These are phyloP conservation scores for Limonium bicolor DNA, from an alignment of 148 eudicot species.

Conservation along the genomic window DNA sequence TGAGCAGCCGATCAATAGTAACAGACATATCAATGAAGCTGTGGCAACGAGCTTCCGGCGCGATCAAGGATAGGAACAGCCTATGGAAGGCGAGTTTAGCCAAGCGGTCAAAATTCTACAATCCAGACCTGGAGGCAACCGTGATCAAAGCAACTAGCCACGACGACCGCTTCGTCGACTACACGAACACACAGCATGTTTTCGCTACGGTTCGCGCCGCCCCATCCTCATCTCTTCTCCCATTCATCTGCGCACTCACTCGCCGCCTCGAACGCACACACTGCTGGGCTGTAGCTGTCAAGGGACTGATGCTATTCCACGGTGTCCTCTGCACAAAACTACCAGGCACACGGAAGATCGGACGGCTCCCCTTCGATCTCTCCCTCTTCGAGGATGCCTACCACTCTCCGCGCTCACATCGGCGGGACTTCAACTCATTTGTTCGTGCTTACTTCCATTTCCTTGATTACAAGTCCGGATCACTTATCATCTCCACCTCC, in stretches of 20 bases:
- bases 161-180: slow-evolving; percentile 31
- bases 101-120: slow-evolving; percentile 18
- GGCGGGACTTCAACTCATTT: slow-evolving; percentile 23
- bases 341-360: slow-evolving; percentile 27
- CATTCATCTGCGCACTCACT: slow-evolving; percentile 36
- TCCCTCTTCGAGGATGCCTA: slow-evolving; percentile 34
- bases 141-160: slow-evolving; percentile 75
- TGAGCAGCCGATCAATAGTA: too few species aligned
- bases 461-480: slow-evolving; percentile 43
- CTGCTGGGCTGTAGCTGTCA: slow-evolving; percentile 56
- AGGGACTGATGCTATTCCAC: slow-evolving; percentile 56
- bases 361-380: slow-evolving; percentile 66
- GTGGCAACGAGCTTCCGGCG: slow-evolving; percentile 47
- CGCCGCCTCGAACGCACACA: slow-evolving; percentile 31
- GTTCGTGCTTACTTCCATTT: slow-evolving; percentile 46
- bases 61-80: slow-evolving; percentile 56
- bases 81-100: slow-evolving; percentile 19
- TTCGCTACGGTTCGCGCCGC: slow-evolving; percentile 40
- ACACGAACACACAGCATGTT: slow-evolving; percentile 28
- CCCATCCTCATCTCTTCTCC: slow-evolving; percentile 20
- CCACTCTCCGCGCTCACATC: background rate
- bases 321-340: slow-evolving; percentile 36
- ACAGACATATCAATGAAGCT: slow-evolving; percentile 26
- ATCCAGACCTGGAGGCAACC: slow-evolving; percentile 57
- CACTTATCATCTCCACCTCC: slow-evolving; percentile 5